A percentile compares a stretch with the other conserved stretches of the same genome.
phyloP scores from a whole-genome alignment of 2,329 filamentous ascomycete genomes.

The Botrytis hyacinthi region DNA sequence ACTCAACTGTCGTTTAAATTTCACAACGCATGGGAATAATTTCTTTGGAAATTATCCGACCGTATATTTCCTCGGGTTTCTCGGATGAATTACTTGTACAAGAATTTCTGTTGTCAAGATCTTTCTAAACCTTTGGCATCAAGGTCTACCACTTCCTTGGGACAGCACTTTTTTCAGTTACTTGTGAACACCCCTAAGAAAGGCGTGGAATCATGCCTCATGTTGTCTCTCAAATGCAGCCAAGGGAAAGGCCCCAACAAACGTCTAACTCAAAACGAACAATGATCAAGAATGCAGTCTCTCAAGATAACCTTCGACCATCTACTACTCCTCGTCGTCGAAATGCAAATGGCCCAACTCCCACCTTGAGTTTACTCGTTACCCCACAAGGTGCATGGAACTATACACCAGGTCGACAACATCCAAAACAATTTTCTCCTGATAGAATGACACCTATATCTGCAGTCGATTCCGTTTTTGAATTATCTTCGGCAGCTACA shows the following conservation, averaged over 20 bases:
- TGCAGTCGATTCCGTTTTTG: constrained; percentile 33
- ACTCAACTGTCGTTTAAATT: not conserved
- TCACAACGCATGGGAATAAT: not conserved
- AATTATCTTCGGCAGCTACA: constrained; percentile 24
- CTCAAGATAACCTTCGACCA: not conserved
- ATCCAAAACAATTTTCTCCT: constrained; percentile 25
- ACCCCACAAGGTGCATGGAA: constrained; percentile 28
- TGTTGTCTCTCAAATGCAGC: constrained; percentile 17
- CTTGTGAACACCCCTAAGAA: not conserved
- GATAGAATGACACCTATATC: constrained; percentile 29
- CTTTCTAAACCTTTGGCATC: not conserved
- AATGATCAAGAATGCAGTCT: not conserved
- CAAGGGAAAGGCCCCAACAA: constrained; percentile 3
- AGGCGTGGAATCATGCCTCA: constrained; percentile 13
- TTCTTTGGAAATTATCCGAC: not conserved
- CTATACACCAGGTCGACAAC: constrained; percentile 24
- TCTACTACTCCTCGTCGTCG: not conserved
- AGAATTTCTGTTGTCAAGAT: not conserved
- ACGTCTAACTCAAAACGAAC: not conserved
- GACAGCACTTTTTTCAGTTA: not conserved
- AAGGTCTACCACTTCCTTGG: not conserved
- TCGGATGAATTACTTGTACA: constrained; percentile 8
- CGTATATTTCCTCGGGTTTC: not conserved
- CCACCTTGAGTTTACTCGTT: constrained; percentile 24
- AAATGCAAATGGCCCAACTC: constrained; percentile 10